These are phyloP conservation scores for Rhinocladiella similis DNA, from an alignment of 2,329 filamentous ascomycete genomes.

Conservation along the genomic window DNA sequence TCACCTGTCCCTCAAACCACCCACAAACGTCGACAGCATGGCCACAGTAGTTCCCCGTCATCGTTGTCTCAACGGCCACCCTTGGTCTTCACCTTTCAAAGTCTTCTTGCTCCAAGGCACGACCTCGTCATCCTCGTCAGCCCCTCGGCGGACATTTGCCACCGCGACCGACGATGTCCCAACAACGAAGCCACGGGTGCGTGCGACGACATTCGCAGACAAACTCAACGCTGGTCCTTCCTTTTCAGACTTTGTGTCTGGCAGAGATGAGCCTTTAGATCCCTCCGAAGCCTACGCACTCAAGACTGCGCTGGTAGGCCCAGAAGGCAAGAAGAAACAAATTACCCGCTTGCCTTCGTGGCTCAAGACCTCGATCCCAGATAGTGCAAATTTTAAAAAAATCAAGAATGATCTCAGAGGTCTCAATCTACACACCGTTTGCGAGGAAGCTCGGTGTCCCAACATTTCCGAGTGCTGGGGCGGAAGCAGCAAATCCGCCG, in stretches of 20 bases:
- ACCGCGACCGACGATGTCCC: constrained; percentile 43
- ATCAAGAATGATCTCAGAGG: constrained; percentile 93
- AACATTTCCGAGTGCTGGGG: constrained; percentile 99
- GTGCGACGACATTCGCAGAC: constrained; percentile 59
- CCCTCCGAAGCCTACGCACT: constrained; percentile 58
- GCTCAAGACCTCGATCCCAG: constrained; percentile 94
- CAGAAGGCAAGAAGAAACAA: constrained; percentile 62
- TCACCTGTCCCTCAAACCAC: not conserved
- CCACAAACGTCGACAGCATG: constrained; percentile 9
- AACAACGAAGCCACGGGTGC: constrained; percentile 38
- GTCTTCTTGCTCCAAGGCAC: constrained; percentile 22
- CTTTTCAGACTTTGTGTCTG: constrained; percentile 62
- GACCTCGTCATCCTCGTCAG: constrained; percentile 2
- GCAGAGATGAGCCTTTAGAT: constrained; percentile 42
- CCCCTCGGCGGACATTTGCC: constrained; percentile 40
- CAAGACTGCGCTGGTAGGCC: constrained; percentile 62
- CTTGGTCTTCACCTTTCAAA: constrained; percentile 29
- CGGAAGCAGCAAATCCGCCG: constrained; percentile 79
- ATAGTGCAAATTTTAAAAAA: constrained; percentile 83
- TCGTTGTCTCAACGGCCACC: constrained; percentile 27
- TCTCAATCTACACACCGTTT: constrained; percentile 89
- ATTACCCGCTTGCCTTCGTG: constrained; percentile 81
- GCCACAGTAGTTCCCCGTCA: constrained; percentile 19
- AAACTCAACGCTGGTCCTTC: constrained; percentile 65
- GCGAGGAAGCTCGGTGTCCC: constrained; percentile 94